Base-by-base conservation (phyloP, 2,329 filamentous ascomycete genomes). In the Cordyceps farinosa region DNA sequence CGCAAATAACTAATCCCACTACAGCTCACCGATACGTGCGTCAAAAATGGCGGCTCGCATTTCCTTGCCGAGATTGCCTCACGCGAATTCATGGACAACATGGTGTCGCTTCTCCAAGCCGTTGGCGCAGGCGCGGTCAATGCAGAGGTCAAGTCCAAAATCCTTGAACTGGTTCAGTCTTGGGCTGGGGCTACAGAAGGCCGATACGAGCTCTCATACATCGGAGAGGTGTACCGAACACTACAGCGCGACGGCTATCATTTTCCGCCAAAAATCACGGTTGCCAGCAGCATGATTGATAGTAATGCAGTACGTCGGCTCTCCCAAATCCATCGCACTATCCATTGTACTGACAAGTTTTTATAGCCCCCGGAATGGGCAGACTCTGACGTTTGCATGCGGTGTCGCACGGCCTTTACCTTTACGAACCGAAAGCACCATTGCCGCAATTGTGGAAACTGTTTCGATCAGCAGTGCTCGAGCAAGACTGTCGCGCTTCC, bases 401-500 rank as follows among this genome's bases (percentile, higher is more conserved):
- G 95, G 73, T 99, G 95, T 75, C 88, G 95, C 69, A 97, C 94
- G 13, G 79, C 92, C 22, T 99, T 99, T 71, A 97, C 92, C 54
- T 97, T 99, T 73, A 99, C 94, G 62, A 99, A 99, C 75, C 89
- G 95, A 71, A 99, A 98, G 74, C 95, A 99, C 74, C 95, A 99
- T 75, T 99, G 95, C 72, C 88, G 95, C 68, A 99, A 99, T 75
- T 99, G 95, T 72, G 95, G 95, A 58, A 97, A 95, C 76, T 95
- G 96, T 71, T 99, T 99, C 74, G 96, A 97, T 73, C 92, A 94
- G 67, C 89, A 95, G 70, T 99, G 95, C 73, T 98, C 94, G 15
- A 89, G 87, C 79, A 98, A 98, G 79, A 87, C 84, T 29, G 84
- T 97, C 47, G 89, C 95, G 5, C 80, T 99, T 17, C 94, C 95